Evolutionary conservation across 2,329 filamentous ascomycete genomes (phyloP).

Genomic region (Colletotrichum godetiae): DNA sequence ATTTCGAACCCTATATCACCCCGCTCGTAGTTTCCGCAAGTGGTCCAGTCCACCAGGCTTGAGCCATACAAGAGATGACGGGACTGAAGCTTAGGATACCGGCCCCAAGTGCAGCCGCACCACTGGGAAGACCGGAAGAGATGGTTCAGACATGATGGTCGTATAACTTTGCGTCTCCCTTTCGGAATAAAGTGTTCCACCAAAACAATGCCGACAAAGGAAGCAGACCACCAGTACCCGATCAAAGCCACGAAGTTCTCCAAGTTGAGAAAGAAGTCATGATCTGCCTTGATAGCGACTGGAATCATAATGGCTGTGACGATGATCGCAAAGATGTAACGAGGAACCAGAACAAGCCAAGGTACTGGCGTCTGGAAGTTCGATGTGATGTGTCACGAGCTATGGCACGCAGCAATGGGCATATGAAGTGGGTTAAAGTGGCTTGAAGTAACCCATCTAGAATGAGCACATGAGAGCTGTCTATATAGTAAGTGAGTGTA

Average conservation of each 20-base stretch:
- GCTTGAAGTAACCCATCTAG: too few relatives aligned
- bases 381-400: constrained; percentile 69
- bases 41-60: constrained; percentile 71
- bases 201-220: constrained; percentile 62
- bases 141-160: constrained; percentile 61
- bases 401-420: too few relatives aligned
- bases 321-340: constrained; percentile 67
- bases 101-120: constrained; percentile 58
- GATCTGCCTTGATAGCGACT: constrained; percentile 65
- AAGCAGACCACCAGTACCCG: constrained; percentile 70
- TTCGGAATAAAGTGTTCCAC: constrained; percentile 62
- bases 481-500: too few relatives aligned
- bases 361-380: constrained; percentile 74
- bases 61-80: constrained; percentile 69
- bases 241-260: constrained; percentile 68
- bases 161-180: constrained; percentile 55
- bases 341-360: constrained; percentile 64
- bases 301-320: constrained; percentile 70
- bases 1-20: constrained; percentile 76
- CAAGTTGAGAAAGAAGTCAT: constrained; percentile 67
- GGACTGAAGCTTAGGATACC: constrained; percentile 60
- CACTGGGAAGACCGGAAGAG: constrained; percentile 55
- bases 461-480: too few relatives aligned
- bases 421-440: too few relatives aligned
- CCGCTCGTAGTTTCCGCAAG: constrained; percentile 67